Percentiles rank a stretch among this genome's conserved stretches.
Conservation (phyloP, 768 basidiomycete species). For the Termitomyces sp. region DNA sequence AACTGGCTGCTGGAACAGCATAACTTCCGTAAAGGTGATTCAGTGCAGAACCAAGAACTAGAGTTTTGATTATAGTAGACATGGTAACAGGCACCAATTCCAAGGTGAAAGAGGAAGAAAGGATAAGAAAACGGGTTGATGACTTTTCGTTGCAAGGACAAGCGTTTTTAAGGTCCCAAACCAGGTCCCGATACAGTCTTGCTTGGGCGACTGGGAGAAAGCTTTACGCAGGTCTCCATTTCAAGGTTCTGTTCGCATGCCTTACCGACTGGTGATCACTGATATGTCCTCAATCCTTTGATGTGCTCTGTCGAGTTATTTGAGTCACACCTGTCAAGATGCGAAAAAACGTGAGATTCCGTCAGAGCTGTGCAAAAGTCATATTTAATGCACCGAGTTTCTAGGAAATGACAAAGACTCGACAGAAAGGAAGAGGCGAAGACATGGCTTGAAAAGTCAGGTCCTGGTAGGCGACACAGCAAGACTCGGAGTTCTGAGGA, state of each 20-base stretch:
- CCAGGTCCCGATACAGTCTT: no score
- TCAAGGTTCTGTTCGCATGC: neutral
- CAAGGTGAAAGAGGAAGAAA: neutral
- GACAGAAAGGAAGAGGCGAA: no score
- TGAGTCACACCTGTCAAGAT: neutral
- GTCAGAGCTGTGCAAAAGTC: neutral
- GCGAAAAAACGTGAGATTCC: neutral
- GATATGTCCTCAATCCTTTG: neutral
- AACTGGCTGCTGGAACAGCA: neutral
- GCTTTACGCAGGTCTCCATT: neutral
- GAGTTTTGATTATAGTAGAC: neutral
- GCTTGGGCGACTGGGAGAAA: neutral
- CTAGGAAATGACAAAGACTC: neutral
- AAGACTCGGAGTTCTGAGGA: neutral
- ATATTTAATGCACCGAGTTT: neutral
- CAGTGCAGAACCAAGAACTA: neutral
- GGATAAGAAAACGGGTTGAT: neutral
- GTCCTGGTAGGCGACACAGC: neutral
- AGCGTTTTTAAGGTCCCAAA: neutral
- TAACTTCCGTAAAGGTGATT: neutral
- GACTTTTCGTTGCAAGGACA: neutral
- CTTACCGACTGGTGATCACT: neutral
- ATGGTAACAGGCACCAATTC: neutral
- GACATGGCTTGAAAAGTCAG: neutral
- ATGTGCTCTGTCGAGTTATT: neutral